Base-by-base conservation (phyloP, 768 basidiomycete genomes). In the Russula earlei region DNA sequence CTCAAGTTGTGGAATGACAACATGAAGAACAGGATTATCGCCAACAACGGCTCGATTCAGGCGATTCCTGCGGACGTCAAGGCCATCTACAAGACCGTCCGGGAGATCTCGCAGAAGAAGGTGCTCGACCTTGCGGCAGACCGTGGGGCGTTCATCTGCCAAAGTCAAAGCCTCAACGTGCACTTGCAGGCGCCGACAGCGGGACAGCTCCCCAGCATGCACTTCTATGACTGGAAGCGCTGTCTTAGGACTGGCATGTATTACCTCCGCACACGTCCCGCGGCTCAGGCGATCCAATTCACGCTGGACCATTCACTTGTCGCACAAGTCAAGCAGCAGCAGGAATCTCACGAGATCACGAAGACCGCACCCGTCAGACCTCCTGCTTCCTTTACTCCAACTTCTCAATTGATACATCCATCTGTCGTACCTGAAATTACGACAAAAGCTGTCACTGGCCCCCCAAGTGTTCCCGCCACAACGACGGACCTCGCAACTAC, bases 11-110 rank as follows among this genome's bases (percentile, higher is more conserved):
- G 96, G 96, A 82, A 97, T 65, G 95, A 99, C 67, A 82, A 89
- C 68, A 98, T 98, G 95, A 96, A 95, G 81, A 94, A 97, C 74
- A 86, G 90, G 80, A 92, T 99, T 71, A 98, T 99, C 64, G 96
- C 96, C 14, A 87, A 95, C 72, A 87, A 92, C 65, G 95, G 87
- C 25, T 88, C 86, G 6, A 70, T 89, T 25, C 91, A 95, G 68
- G 89, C 83, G 68, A 91, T 97, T 63, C 94, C 95, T 2, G 84
- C 83, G 55, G 82, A 96, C 62, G 78, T 94, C 72, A 97, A 96
- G 73, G 88, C 90, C 0, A 93, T 99, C 74, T 99, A 99, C 83
- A 97, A 97, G 77, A 99, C 95, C n/a, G 95, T 97, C 47, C 98
- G 95, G 95, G 95, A 99, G 75, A 94, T 99, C 70, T 85, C 82